A percentile compares a stretch with the other conserved stretches of the same genome.
Evolutionary conservation across 345 rosid genomes (phyloP).

Genomic region (Lepidium africanum): DNA sequence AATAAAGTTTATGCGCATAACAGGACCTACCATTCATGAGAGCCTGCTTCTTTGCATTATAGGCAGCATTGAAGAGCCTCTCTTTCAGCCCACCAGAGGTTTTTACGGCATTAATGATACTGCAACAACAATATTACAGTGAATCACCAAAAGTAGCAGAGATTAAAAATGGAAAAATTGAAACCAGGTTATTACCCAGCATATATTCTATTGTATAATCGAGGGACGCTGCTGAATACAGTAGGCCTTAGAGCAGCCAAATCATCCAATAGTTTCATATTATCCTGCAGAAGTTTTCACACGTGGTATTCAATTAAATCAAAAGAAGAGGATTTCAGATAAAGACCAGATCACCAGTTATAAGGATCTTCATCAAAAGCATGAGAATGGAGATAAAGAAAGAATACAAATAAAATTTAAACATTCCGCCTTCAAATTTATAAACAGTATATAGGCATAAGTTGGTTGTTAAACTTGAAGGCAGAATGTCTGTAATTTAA

Average conservation of each 20-base stretch:
- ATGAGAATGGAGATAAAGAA: background rate
- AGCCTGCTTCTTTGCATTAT: slow-evolving; percentile 94
- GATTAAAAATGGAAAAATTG: slow-evolving; percentile 9
- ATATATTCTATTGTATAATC: slow-evolving; percentile 88
- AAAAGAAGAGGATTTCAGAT: background rate
- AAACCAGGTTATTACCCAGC: slow-evolving; percentile 47
- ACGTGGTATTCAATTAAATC: slow-evolving; percentile 7
- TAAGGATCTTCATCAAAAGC: background rate
- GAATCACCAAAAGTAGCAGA: slow-evolving; percentile 8
- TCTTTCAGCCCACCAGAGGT: slow-evolving; percentile 73
- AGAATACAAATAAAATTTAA: background rate
- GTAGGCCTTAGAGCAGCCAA: slow-evolving; percentile 88
- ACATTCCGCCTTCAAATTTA: background rate
- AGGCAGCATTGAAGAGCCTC: slow-evolving; percentile 87
- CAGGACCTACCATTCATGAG: slow-evolving; percentile 58
- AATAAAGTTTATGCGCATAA: background rate
- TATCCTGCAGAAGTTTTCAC: slow-evolving; percentile 52
- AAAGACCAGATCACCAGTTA: slow-evolving; percentile 1
- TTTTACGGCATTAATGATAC: slow-evolving; percentile 77
- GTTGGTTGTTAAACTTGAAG: too few relatives aligned
- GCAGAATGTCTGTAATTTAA: background rate
- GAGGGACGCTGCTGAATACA: slow-evolving; percentile 91
- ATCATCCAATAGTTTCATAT: slow-evolving; percentile 86
- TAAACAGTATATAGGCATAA: too few relatives aligned
- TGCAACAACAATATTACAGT: slow-evolving; percentile 27